Evolutionary conservation across 495 filamentous ascomycete species (phyloP).

Genomic region (Trichoderma erinaceum): DNA sequence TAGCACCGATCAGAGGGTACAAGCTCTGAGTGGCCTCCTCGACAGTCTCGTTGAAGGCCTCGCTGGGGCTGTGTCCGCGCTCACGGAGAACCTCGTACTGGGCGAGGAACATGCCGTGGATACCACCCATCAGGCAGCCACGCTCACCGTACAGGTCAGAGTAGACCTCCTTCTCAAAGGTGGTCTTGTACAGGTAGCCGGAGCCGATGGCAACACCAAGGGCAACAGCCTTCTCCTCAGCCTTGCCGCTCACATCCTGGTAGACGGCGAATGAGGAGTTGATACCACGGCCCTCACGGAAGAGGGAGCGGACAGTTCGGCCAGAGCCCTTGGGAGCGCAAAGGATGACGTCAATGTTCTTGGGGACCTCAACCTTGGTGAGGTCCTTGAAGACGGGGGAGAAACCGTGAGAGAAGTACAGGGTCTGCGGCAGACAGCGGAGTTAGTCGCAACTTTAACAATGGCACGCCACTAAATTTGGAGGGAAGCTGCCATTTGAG

Average conservation of each 20-base stretch:
- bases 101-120: constrained; percentile 99
- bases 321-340: constrained; percentile 98
- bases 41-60: constrained; percentile 99
- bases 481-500: too few relatives aligned
- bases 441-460: constrained; percentile 20
- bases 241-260: constrained; percentile 97
- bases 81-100: constrained; percentile 99
- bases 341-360: constrained; percentile 96
- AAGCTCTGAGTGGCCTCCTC: constrained; percentile 98
- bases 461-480: background rate
- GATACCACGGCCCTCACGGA: constrained; percentile 97
- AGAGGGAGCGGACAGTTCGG: constrained; percentile 94
- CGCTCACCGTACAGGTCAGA: constrained; percentile 99
- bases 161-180: constrained; percentile 99
- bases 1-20: constrained; percentile 90
- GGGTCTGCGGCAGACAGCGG: constrained; percentile 50
- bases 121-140: constrained; percentile 99
- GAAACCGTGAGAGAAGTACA: constrained; percentile 99
- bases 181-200: constrained; percentile 99
- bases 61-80: constrained; percentile 90
- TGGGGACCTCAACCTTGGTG: constrained; percentile 96
- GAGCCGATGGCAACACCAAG: constrained; percentile 93
- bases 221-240: constrained; percentile 95
- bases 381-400: constrained; percentile 99
- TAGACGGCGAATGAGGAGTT: constrained; percentile 98